Percentiles rank a stretch among this genome's conserved stretches.
phyloP scores from a whole-genome alignment of 345 rosid genomes.

The Populus ilicifolia region DNA sequence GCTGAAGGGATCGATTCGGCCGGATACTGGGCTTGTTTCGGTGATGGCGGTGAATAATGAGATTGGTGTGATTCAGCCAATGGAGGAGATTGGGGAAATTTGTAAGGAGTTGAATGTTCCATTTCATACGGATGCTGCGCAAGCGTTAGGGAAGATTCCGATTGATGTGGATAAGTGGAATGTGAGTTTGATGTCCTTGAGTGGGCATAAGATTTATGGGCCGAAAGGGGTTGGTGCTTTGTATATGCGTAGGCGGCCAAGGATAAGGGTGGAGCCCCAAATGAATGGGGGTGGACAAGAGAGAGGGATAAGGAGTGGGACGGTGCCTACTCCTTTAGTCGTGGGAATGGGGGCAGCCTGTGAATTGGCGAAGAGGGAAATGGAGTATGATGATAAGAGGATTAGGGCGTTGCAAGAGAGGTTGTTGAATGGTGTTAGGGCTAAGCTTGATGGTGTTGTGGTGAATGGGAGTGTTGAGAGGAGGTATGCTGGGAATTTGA shows the following conservation, averaged over 20 bases:
- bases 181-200: conserved; percentile 85
- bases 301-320: conserved; percentile 95
- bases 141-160: conserved; percentile 91
- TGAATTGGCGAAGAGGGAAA: conserved; percentile 80
- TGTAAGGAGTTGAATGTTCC: conserved; percentile 77
- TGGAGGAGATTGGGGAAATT: conserved; percentile 82
- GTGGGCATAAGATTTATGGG: conserved; percentile 88
- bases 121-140: conserved; percentile 92
- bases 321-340: conserved; percentile 74
- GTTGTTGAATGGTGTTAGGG: conserved; percentile 60
- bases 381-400: conserved; percentile 80
- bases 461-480: conserved; percentile 83
- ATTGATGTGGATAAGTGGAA: conserved; percentile 87
- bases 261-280: conserved; percentile 80
- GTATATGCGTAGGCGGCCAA: conserved; percentile 75
- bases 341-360: conserved; percentile 94
- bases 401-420: conserved; percentile 60
- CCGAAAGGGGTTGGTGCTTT: conserved; percentile 95
- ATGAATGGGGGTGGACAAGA: conserved; percentile 99
- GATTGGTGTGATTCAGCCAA: conserved; percentile 89
- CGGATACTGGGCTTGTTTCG: conserved; percentile 80
- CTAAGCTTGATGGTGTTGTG: conserved; percentile 75
- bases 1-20: conserved; percentile 55
- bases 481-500: conserved; percentile 79
- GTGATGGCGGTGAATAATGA: conserved; percentile 97